Conservation (phyloP, 495 filamentous ascomycete species). For the Acidiella bohemica region DNA sequence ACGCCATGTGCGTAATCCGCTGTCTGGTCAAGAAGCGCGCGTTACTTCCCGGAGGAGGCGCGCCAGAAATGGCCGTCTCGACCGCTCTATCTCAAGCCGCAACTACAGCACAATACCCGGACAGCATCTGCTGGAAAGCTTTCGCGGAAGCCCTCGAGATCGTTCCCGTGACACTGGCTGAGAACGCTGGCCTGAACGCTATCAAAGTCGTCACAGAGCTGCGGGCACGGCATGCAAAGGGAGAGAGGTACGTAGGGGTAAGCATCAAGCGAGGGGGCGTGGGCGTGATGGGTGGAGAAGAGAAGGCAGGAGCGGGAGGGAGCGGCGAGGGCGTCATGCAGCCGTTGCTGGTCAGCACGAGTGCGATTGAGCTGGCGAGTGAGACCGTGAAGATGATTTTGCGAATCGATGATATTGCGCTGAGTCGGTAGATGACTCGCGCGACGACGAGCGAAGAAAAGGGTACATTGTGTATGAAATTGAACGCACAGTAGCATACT, state of each 20-base stretch:
- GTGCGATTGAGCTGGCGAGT: conserved; percentile 87
- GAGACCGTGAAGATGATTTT: conserved; percentile 99
- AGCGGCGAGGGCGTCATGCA: conserved; percentile 94
- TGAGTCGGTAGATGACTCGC: conserved; percentile 25
- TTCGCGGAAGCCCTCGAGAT: conserved; percentile 98
- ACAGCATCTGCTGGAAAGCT: conserved; percentile 95
- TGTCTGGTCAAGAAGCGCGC: conserved; percentile 97
- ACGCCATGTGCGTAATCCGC: conserved; percentile 92
- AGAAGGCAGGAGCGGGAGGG: conserved; percentile 60
- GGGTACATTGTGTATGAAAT: too few relatives aligned
- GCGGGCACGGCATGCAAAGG: conserved; percentile 81
- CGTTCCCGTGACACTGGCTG: conserved; percentile 88
- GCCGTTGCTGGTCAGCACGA: conserved; percentile 89
- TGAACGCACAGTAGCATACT: too few relatives aligned
- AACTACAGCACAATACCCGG: conserved; percentile 73
- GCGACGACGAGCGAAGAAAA: background rate
- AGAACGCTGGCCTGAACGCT: conserved; percentile 92
- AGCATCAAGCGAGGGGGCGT: conserved; percentile 96
- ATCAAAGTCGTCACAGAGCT: conserved; percentile 98
- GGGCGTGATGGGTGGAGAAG: conserved; percentile 87
- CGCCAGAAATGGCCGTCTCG: conserved; percentile 89
- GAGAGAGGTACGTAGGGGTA: conserved; percentile 89
- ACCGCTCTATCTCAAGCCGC: conserved; percentile 65
- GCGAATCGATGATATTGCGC: conserved; percentile 87
- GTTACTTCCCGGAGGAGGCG: conserved; percentile 88